These are phyloP conservation scores for Penicillium cosmopolitanum DNA, from an alignment of 495 filamentous ascomycete genomes.

Conservation along the genomic window DNA sequence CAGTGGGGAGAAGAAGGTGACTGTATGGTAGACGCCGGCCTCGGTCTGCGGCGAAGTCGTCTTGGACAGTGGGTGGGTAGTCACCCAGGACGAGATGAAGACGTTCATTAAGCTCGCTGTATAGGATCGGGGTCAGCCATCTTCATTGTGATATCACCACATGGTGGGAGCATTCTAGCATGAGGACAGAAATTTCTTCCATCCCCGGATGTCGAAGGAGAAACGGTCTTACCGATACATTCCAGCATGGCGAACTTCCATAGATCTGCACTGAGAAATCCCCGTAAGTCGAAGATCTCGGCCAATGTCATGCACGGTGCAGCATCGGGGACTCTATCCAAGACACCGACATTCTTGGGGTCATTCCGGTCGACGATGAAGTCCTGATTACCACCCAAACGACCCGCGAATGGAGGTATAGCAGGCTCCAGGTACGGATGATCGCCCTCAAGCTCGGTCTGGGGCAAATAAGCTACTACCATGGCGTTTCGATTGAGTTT, in stretches of 20 bases:
- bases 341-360: slow-evolving; percentile 34
- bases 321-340: slow-evolving; percentile 50
- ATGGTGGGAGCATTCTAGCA: neutral
- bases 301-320: slow-evolving; percentile 42
- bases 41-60: slow-evolving; percentile 22
- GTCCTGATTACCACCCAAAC: slow-evolving; percentile 52
- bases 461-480: slow-evolving; percentile 25
- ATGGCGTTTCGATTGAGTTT: slow-evolving; percentile 20
- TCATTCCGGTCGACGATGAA: slow-evolving; percentile 46
- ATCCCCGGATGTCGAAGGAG: neutral
- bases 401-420: slow-evolving; percentile 48
- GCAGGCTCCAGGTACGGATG: slow-evolving; percentile 17
- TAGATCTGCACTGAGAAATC: slow-evolving; percentile 41
- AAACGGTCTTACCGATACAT: slow-evolving; percentile 31
- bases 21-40: slow-evolving; percentile 28
- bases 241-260: slow-evolving; percentile 52
- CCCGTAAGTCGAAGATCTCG: slow-evolving; percentile 41
- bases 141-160: slow-evolving; percentile 1
- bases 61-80: slow-evolving; percentile 22
- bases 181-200: neutral
- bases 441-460: slow-evolving; percentile 20
- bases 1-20: slow-evolving; percentile 34
- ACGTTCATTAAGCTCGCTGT: slow-evolving; percentile 32
- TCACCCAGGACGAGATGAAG: slow-evolving; percentile 33
- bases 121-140: slow-evolving; percentile 9